Evolutionary conservation across 1,139 yeast species (phyloP), one percentile per base, ranked within the genome.

Genomic region (Cylindricascospora bacillispora): DNA sequence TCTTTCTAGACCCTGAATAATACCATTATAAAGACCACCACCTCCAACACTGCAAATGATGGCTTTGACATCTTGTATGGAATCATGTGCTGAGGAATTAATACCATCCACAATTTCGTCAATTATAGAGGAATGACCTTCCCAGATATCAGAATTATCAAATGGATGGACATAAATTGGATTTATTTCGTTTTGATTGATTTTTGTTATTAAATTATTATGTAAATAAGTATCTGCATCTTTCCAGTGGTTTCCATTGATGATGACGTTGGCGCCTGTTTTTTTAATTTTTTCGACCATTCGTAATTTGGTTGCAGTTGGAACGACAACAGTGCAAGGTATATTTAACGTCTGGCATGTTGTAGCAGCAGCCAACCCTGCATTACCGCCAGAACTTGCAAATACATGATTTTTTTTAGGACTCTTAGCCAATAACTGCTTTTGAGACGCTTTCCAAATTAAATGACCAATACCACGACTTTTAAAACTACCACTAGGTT

Each of bases 381-480:
- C 89, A 47, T 78, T 78, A 1, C 89, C 89, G 9, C 86, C 89
- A 11, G 81, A 73, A 19, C 80, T 72, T 5, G 78, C 65, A 47
- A 64, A 70, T 4, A 76, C 71, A 18, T 65, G 67, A 21, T 69
- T 62, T 24, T 34, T 40, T 6, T 34, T 28, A 5, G 36, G 33
- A 4, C 13, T n/a, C 10, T n/a, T 13, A 5, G 6, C 10, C 7
- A 10, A 6, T 14, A 17, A 5, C 38, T 27, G 38, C 11, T 43
- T 34, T 12, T 44, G 35, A 11, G 44, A 39, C 11, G 31, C 35
- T 27, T 49, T 46, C 15, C 47, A 37, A 15, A 70, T 62, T 29
- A 67, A 56, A 38, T 63, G 45, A 3, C 81, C 75, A 23, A 77
- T 62, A 0, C 85, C 85, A 41, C 86, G 59, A 17, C 74, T 59